Percentiles rank a stretch among this genome's conserved stretches.
Conservation (phyloP, 1,139 yeast species). For the Blastobotrys ciferrii region DNA sequence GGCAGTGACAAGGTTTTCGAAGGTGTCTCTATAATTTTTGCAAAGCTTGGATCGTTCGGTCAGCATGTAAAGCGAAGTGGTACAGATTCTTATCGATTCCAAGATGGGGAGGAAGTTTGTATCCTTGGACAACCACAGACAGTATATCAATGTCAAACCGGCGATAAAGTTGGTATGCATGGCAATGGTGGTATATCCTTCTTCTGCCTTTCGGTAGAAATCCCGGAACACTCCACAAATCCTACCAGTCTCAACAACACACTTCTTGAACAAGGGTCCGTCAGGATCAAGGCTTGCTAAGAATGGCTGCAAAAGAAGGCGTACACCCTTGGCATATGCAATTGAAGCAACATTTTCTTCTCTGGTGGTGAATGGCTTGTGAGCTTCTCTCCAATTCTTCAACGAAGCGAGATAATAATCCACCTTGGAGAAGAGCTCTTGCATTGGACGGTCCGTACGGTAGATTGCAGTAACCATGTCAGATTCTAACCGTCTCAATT, state of each 20-base stretch:
- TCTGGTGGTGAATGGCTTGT: conserved; percentile 17
- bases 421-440: conserved; percentile 28
- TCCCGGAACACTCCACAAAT: conserved; percentile 57
- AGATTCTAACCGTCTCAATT: conserved; percentile 54
- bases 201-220: conserved; percentile 54
- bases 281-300: conserved; percentile 55
- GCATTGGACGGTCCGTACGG: conserved; percentile 37
- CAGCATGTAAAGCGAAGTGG: conserved; percentile 57
- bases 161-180: conserved; percentile 62
- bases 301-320: conserved; percentile 57
- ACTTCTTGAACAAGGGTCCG: conserved; percentile 54
- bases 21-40: conserved; percentile 55
- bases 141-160: conserved; percentile 58
- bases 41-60: conserved; percentile 61
- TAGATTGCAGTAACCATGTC: conserved; percentile 51
- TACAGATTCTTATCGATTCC: conserved; percentile 59
- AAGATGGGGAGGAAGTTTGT: conserved; percentile 33
- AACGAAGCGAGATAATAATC: conserved; percentile 27
- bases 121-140: conserved; percentile 60
- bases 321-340: conserved; percentile 55
- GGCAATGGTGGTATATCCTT: conserved; percentile 59
- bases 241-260: conserved; percentile 65
- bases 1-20: conserved; percentile 58
- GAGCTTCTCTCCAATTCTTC: conserved; percentile 25
- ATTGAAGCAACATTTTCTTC: conserved; percentile 44